Conservation (phyloP, 2,329 filamentous ascomycete genomes). For the Diaporthe ilicicola region DNA sequence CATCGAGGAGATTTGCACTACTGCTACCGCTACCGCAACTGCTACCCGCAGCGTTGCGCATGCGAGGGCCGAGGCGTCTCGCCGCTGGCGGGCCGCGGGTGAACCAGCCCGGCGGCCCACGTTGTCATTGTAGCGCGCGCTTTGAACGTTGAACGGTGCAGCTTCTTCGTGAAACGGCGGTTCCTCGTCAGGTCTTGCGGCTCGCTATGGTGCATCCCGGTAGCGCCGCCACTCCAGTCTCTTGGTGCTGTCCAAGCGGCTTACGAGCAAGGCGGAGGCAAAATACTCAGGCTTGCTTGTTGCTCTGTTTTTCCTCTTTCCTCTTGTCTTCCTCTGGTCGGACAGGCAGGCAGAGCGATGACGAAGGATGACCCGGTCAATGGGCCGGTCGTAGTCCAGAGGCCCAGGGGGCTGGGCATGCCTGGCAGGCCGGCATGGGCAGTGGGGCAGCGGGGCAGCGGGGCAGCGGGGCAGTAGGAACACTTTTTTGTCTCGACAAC, state of each 20-base stretch:
- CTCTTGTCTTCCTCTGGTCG: background rate
- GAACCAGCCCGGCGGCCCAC: conserved; percentile 9
- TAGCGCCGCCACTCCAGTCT: background rate
- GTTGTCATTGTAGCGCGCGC: background rate
- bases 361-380: background rate
- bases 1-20: background rate
- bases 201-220: background rate
- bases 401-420: conserved; percentile 4
- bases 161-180: conserved; percentile 2
- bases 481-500: background rate
- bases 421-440: background rate
- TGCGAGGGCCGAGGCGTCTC: conserved; percentile 12
- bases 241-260: background rate
- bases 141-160: background rate
- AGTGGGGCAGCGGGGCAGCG: background rate
- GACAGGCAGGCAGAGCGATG: background rate
- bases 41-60: conserved; percentile 6
- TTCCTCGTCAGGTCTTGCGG: background rate
- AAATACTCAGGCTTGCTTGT: no score
- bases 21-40: background rate
- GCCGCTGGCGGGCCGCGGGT: conserved; percentile 11
- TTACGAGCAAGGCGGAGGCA: background rate
- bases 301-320: no score
- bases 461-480: background rate
- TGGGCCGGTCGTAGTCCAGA: background rate